Conservation (phyloP, 306 rosid genomes). For the Cicer chorassanicum region DNA sequence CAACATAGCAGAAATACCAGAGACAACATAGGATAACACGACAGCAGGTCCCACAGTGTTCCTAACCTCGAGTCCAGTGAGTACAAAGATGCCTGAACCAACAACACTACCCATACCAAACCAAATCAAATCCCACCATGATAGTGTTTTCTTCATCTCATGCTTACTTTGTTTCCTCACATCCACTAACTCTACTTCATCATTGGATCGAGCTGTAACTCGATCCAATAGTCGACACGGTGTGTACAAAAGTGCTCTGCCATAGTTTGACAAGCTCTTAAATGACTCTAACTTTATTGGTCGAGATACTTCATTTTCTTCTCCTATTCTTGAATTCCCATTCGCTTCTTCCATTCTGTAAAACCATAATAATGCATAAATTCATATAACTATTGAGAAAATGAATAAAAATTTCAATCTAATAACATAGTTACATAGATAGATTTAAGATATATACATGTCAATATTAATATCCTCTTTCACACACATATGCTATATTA, state of each 20-base stretch:
- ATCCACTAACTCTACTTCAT: slow-evolving; percentile 48
- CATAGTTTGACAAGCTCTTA: slow-evolving; percentile 25
- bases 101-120: slow-evolving; percentile 78
- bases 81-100: slow-evolving; percentile 77
- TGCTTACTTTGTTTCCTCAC: slow-evolving; percentile 44
- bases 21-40: slow-evolving; percentile 61
- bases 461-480: too few relatives aligned
- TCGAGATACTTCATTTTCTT: neutral
- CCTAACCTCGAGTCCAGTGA: slow-evolving; percentile 64
- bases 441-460: neutral
- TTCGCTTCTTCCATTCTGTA: slow-evolving; percentile 44
- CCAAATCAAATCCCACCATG: slow-evolving; percentile 70
- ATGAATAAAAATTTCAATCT: neutral
- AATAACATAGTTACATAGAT: neutral
- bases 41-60: slow-evolving; percentile 68
- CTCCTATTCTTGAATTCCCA: neutral
- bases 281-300: slow-evolving; percentile 42
- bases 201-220: slow-evolving; percentile 36
- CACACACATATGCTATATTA: too few relatives aligned
- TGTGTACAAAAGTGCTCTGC: slow-evolving; percentile 25
- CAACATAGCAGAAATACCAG: slow-evolving; percentile 77
- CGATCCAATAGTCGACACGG: slow-evolving; percentile 42
- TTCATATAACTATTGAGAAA: neutral
- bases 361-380: neutral
- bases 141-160: slow-evolving; percentile 58